These are phyloP conservation scores for Crucihimalaya himalaica DNA, from an alignment of 345 rosid species.

Conservation along the genomic window DNA sequence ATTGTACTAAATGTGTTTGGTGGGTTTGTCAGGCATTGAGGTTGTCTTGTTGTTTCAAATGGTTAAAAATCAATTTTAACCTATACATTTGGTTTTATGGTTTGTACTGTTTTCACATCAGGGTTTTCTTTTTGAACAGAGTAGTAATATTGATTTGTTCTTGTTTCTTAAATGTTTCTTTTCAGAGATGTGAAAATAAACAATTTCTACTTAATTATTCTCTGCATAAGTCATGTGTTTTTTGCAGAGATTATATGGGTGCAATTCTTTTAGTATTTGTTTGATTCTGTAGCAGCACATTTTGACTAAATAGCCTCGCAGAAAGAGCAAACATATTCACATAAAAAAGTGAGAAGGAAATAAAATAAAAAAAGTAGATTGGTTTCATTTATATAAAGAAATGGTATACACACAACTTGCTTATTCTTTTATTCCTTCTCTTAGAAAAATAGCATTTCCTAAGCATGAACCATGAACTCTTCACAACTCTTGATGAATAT, in stretches of 20 bases:
- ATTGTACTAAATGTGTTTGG: conserved; percentile 39
- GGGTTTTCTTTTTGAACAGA: neutral
- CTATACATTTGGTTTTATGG: conserved; percentile 28
- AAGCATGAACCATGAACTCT: conserved; percentile 35
- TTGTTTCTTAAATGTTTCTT: neutral
- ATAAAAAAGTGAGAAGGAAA: neutral
- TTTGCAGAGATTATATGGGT: conserved; percentile 29
- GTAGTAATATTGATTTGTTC: conserved; percentile 4
- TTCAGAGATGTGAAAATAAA: neutral
- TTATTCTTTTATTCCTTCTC: neutral
- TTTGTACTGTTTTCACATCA: conserved; percentile 26
- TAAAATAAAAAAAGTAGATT: neutral
- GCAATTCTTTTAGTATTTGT: conserved; percentile 16
- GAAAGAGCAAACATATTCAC: neutral
- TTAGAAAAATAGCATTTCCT: conserved; percentile 26
- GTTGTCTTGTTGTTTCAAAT: conserved; percentile 37
- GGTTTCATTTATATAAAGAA: conserved; percentile 29
- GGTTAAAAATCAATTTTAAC: conserved; percentile 17
- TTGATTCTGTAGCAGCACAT: conserved; percentile 31
- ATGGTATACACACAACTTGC: conserved; percentile 28
- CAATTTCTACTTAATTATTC: neutral
- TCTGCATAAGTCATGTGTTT: conserved; percentile 36
- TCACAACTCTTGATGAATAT: conserved; percentile 28
- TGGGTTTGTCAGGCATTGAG: conserved; percentile 39
- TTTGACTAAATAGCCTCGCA: conserved; percentile 42